Evolutionary conservation across 1,139 yeast species (phyloP).

Genomic region (Sugiyamaella japonica): DNA sequence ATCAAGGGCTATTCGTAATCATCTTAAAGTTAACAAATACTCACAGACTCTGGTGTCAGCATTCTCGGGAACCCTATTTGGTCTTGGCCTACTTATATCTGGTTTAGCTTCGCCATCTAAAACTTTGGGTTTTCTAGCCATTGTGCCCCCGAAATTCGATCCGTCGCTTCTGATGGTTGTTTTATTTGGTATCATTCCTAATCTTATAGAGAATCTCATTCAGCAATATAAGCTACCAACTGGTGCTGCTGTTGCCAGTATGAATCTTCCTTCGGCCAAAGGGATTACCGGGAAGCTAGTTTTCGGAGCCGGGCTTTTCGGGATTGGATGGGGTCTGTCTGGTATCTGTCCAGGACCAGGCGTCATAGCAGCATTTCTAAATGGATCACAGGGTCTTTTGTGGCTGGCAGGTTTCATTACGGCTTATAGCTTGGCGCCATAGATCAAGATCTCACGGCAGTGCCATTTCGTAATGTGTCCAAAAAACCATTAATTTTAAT

Average conservation of each 20-base stretch:
- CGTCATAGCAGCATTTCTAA: conserved; percentile 31
- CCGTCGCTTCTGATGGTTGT: conserved; percentile 49
- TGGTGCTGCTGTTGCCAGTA: conserved; percentile 26
- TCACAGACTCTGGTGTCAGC: conserved; percentile 36
- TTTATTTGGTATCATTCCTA: conserved; percentile 47
- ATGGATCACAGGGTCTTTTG: conserved; percentile 29
- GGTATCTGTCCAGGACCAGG: conserved; percentile 55
- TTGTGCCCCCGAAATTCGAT: conserved; percentile 44
- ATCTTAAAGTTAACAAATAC: conserved; percentile 15
- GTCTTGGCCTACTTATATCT: conserved; percentile 47
- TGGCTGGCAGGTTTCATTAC: conserved; percentile 30
- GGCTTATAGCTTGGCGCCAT: conserved; percentile 22
- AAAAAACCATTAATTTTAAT: conserved; percentile 11
- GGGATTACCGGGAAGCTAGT: conserved; percentile 36
- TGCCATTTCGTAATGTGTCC: no score
- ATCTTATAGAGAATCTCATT: conserved; percentile 33
- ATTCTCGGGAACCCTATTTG: conserved; percentile 46
- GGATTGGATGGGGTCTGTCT: conserved; percentile 50
- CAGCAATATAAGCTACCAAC: conserved; percentile 23
- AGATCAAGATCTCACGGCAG: not conserved
- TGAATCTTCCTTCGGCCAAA: conserved; percentile 32
- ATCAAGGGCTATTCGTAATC: conserved; percentile 23
- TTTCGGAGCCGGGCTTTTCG: conserved; percentile 46
- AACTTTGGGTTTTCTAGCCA: conserved; percentile 48
- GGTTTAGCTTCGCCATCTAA: conserved; percentile 50